Conservation (phyloP, 192 early-diverging fungal species). For the Podila epicladia region DNA sequence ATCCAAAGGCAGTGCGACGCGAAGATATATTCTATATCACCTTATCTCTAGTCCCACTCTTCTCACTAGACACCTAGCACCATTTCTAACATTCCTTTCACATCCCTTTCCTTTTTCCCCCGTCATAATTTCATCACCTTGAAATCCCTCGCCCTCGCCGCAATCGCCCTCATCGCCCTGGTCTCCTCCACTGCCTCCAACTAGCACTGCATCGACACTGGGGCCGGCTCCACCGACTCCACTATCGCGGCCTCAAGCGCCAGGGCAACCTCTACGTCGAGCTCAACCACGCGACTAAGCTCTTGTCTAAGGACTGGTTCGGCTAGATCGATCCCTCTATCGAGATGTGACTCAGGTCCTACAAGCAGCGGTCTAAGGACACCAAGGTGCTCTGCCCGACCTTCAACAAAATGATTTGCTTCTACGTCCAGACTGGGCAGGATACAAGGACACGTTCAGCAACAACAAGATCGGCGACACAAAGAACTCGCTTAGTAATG, state of each 20-base stretch:
- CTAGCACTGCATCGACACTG: no score
- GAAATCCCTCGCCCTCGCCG: no score
- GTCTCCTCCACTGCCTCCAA: no score
- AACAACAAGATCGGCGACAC: conserved; percentile 46
- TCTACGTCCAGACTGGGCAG: conserved; percentile 11
- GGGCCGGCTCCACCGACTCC: no score
- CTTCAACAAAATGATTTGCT: conserved; percentile 8
- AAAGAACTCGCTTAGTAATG: conserved; percentile 11
- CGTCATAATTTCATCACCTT: no score
- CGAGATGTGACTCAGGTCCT: conserved; percentile 23
- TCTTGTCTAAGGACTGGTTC: conserved; percentile 10
- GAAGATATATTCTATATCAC: no score
- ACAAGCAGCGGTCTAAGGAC: conserved; percentile 22
- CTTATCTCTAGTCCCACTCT: no score
- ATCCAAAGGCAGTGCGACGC: no score
- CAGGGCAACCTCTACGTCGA: conserved; percentile 17
- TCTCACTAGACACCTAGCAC: no score
- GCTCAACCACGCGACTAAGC: conserved; percentile 9
- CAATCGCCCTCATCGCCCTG: no score
- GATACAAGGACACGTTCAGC: conserved; percentile 40
- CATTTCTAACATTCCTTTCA: no score
- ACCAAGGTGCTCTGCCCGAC: conserved; percentile 8
- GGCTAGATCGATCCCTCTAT: conserved; percentile 8
- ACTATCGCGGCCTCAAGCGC: background rate
- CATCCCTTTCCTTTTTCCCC: no score